Conservation (phyloP, 805 yeast genomes). For the Metschnikowia matae region DNA sequence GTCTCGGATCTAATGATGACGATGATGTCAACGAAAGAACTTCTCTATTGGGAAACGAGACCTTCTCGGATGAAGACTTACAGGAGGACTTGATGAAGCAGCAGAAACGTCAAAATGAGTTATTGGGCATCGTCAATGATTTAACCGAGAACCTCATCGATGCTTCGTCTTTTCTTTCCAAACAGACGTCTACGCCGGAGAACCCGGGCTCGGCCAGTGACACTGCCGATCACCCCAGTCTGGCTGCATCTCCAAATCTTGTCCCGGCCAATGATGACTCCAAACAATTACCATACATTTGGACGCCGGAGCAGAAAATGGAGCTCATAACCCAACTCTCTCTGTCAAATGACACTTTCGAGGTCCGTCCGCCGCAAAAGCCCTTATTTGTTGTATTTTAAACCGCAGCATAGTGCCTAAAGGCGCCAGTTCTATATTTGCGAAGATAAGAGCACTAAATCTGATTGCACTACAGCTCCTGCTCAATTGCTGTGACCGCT, state of each 20-base stretch:
- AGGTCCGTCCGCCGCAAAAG: conserved; percentile 8
- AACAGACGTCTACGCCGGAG: conserved; percentile 5
- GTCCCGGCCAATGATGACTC: conserved; percentile 11
- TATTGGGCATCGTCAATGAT: conserved; percentile 45
- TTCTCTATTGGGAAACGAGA: conserved; percentile 26
- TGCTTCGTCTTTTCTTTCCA: conserved; percentile 29
- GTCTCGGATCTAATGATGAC: conserved; percentile 32
- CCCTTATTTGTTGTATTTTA: conserved; percentile 15
- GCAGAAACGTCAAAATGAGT: conserved; percentile 44
- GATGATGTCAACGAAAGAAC: conserved; percentile 40
- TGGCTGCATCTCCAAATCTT: conserved; percentile 7
- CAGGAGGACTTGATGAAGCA: conserved; percentile 38
- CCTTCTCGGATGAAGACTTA: conserved; percentile 28
- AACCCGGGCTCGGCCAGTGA: conserved; percentile 9
- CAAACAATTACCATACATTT: conserved; percentile 21
- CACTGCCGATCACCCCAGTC: conserved; percentile 5
- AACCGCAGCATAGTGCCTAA: background rate
- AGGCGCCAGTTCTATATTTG: too few relatives aligned
- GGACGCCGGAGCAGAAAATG: conserved; percentile 23
- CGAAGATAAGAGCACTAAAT: too few relatives aligned
- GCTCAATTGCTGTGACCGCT: background rate
- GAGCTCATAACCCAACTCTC: conserved; percentile 22
- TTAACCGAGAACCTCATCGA: conserved; percentile 33
- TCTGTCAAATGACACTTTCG: conserved; percentile 13
- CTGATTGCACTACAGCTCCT: background rate